These are phyloP conservation scores for Teunomyces panamensis DNA, from an alignment of 805 yeast genomes.

Conservation along the genomic window DNA sequence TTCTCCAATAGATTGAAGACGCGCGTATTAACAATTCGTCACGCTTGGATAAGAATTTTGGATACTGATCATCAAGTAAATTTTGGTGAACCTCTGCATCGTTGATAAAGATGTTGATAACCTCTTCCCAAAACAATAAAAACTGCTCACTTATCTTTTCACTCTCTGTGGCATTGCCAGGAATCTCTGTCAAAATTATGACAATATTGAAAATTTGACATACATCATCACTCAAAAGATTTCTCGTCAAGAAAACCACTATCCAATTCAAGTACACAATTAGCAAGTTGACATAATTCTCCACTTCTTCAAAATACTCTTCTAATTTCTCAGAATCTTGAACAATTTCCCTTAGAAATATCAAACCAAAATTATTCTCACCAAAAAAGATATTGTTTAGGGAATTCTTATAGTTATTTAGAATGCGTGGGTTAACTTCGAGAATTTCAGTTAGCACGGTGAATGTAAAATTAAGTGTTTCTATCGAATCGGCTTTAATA, in stretches of 20 bases:
- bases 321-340: constrained; percentile 27
- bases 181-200: constrained; percentile 52
- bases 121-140: constrained; percentile 66
- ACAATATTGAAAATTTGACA: constrained; percentile 47
- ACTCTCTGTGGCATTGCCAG: constrained; percentile 56
- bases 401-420: constrained; percentile 27
- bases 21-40: constrained; percentile 46
- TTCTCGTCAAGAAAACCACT: constrained; percentile 38
- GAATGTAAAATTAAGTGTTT: constrained; percentile 18
- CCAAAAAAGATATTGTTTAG: constrained; percentile 38
- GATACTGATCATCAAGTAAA: constrained; percentile 10
- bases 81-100: constrained; percentile 36
- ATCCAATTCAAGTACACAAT: constrained; percentile 48
- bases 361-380: constrained; percentile 40
- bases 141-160: constrained; percentile 53
- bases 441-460: constrained; percentile 42
- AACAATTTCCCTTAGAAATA: constrained; percentile 33
- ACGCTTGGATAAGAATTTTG: constrained; percentile 14
- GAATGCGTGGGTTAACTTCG: constrained; percentile 44
- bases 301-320: constrained; percentile 31
- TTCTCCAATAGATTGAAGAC: constrained; percentile 65
- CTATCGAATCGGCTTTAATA: constrained; percentile 6
- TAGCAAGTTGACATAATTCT: constrained; percentile 43
- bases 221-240: constrained; percentile 32
- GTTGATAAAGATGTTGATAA: constrained; percentile 54